phyloP scores from a whole-genome alignment of 2,329 filamentous ascomycete genomes.

The Lachnellula cervina region DNA sequence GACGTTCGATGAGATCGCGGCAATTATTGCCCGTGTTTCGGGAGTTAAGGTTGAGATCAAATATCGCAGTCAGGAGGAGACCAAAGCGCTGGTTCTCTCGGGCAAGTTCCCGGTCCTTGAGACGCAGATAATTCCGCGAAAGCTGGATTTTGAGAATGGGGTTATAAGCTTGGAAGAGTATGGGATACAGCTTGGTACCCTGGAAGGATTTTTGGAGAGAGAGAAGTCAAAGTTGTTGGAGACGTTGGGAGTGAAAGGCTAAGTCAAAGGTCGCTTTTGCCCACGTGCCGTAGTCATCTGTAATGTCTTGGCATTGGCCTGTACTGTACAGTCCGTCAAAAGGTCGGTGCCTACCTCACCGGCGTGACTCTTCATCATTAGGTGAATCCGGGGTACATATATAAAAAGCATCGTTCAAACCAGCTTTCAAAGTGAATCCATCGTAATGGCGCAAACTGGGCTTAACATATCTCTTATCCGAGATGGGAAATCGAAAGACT shows the following conservation, averaged over 20 bases:
- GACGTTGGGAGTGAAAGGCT: not conserved
- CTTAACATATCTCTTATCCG: slow-evolving; percentile 6
- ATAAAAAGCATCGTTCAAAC: not conserved
- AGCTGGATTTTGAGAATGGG: not conserved
- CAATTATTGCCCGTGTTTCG: slow-evolving; percentile 28
- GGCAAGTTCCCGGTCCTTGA: not conserved
- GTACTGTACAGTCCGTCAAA: too few relatives aligned
- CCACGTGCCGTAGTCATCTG: too few relatives aligned
- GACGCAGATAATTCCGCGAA: not conserved
- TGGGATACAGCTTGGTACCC: not conserved
- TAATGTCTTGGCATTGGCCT: too few relatives aligned
- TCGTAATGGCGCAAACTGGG: slow-evolving; percentile 1
- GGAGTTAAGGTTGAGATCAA: slow-evolving; percentile 25
- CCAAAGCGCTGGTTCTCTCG: not conserved
- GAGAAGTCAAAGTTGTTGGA: not conserved
- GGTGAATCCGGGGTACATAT: too few relatives aligned
- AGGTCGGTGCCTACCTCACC: too few relatives aligned
- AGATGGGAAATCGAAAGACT: slow-evolving; percentile 5
- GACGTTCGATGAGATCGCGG: slow-evolving; percentile 16
- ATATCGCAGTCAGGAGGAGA: not conserved
- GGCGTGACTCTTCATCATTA: too few relatives aligned
- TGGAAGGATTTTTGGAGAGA: not conserved
- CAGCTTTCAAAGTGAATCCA: not conserved
- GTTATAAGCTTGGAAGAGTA: not conserved
- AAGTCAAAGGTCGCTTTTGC: too few relatives aligned